Evolutionary conservation across 2,329 filamentous ascomycete genomes (phyloP).

Genomic region (Cytospora schulzeri): DNA sequence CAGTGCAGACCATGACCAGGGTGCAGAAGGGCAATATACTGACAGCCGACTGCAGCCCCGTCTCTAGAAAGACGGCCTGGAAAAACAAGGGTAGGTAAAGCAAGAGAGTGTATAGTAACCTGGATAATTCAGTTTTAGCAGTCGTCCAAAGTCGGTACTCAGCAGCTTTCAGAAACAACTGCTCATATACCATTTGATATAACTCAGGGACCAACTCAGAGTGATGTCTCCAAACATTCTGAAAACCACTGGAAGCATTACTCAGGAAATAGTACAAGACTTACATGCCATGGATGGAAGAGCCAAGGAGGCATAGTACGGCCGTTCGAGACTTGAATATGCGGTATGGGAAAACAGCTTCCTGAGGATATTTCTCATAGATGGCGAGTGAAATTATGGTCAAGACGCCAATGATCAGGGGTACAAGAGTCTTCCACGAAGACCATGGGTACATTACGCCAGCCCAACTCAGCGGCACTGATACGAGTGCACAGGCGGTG

Average conservation of each 20-base stretch:
- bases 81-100: slow-evolving; percentile 1
- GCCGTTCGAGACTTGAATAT: slow-evolving; percentile 2
- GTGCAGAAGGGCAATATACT: neutral
- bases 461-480: neutral
- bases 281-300: neutral
- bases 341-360: neutral
- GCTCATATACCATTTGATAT: too few species aligned
- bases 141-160: neutral
- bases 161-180: too few species aligned
- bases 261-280: too few species aligned
- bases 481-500: too few species aligned
- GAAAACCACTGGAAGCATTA: too few species aligned
- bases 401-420: neutral
- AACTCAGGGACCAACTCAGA: too few species aligned
- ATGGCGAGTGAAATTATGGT: neutral
- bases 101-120: slow-evolving; percentile 1
- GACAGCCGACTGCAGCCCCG: neutral
- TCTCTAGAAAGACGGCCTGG: slow-evolving; percentile 1
- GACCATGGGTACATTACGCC: neutral
- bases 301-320: neutral
- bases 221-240: too few species aligned
- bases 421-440: neutral
- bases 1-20: neutral
- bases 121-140: neutral
- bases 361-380: neutral